Evolutionary conservation across 192 early-diverging fungal species (phyloP).

Genomic region (Dissophora globulifera): DNA sequence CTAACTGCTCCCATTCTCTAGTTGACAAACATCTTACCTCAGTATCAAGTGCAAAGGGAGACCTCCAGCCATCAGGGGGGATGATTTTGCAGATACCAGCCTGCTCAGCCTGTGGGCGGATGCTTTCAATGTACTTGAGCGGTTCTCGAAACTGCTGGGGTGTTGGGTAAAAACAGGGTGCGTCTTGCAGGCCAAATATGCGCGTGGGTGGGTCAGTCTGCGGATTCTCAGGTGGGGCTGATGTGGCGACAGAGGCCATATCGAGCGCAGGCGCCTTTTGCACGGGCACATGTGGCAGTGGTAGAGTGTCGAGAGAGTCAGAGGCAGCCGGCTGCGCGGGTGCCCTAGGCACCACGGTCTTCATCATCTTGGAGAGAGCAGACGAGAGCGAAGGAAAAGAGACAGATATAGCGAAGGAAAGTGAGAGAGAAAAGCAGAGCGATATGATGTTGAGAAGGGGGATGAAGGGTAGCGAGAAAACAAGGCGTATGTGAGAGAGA

Average conservation of each 20-base stretch:
- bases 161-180: slow-evolving; percentile 86
- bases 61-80: slow-evolving; percentile 87
- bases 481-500: not conserved
- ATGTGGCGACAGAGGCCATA: slow-evolving; percentile 35
- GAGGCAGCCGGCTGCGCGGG: not conserved
- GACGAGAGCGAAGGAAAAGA: not conserved
- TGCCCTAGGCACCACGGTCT: slow-evolving; percentile 23
- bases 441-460: not conserved
- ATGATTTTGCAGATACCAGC: slow-evolving; percentile 95
- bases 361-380: slow-evolving; percentile 30
- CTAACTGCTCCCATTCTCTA: too few species aligned
- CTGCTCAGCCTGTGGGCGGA: slow-evolving; percentile 77
- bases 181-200: slow-evolving; percentile 79
- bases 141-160: slow-evolving; percentile 86
- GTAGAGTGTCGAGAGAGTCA: not conserved
- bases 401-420: not conserved
- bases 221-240: slow-evolving; percentile 34
- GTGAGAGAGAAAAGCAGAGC: not conserved
- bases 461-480: not conserved
- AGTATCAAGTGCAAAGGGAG: slow-evolving; percentile 88
- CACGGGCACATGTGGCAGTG: slow-evolving; percentile 18
- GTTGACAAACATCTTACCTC: slow-evolving; percentile 57
- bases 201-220: slow-evolving; percentile 41
- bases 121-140: slow-evolving; percentile 84
- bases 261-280: slow-evolving; percentile 38